Percentiles rank a stretch among this genome's conserved stretches.
These are phyloP conservation scores for Citrullus colocynthis DNA, from an alignment of 306 rosid species.

Conservation along the genomic window DNA sequence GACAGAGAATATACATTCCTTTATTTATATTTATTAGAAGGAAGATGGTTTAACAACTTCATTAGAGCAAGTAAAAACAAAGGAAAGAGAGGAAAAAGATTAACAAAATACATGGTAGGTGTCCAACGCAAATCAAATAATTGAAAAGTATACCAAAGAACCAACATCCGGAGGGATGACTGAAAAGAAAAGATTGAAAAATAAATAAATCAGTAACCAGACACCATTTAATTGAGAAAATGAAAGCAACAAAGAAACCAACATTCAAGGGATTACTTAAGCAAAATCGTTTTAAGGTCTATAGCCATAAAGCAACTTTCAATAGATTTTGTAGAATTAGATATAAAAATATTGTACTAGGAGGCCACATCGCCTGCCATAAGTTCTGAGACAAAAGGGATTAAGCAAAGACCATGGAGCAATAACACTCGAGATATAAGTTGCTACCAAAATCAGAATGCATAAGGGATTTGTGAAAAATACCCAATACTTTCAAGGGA, in stretches of 20 bases:
- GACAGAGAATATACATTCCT: background rate
- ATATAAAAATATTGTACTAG: background rate
- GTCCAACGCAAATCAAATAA: background rate
- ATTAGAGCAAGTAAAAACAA: background rate
- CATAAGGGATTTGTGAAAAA: background rate
- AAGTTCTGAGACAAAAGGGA: background rate
- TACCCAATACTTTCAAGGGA: background rate
- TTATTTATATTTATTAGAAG: background rate
- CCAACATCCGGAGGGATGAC: background rate
- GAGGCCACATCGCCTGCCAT: background rate
- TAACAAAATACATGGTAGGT: background rate
- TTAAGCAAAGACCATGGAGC: background rate
- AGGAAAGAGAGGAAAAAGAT: background rate
- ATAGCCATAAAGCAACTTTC: background rate
- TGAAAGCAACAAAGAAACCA: background rate
- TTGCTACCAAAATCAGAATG: background rate
- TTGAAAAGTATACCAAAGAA: background rate
- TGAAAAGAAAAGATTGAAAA: background rate
- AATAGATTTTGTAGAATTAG: background rate
- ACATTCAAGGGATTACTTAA: background rate
- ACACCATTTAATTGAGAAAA: background rate
- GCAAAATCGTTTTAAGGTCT: background rate
- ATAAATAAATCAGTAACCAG: background rate
- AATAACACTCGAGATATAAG: background rate
- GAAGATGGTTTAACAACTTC: background rate